Evolutionary conservation across 2,329 filamentous ascomycete genomes (phyloP).

Genomic region (Diaporthe sp.): DNA sequence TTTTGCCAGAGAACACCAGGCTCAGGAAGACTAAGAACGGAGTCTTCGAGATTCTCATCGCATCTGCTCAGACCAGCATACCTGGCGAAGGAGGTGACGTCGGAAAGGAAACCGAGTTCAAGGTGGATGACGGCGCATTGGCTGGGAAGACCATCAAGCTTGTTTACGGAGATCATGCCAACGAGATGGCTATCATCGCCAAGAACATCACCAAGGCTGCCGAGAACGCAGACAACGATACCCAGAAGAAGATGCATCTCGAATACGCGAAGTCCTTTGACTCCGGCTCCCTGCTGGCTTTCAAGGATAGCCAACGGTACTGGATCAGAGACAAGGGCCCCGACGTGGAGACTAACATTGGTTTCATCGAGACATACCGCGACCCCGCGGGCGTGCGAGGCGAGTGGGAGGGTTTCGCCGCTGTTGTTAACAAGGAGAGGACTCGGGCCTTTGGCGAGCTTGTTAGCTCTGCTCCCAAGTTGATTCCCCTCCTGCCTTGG

Average conservation of each 20-base stretch:
- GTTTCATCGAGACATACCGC: conserved; percentile 88
- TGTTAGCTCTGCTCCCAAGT: conserved; percentile 82
- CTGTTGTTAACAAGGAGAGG: conserved; percentile 89
- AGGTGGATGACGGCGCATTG: conserved; percentile 69
- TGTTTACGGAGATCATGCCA: conserved; percentile 80
- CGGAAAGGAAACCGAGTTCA: conserved; percentile 74
- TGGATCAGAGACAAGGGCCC: conserved; percentile 90
- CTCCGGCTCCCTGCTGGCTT: conserved; percentile 80
- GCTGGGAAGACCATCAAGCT: conserved; percentile 78
- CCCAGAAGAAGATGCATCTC: conserved; percentile 78
- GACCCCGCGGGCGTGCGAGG: conserved; percentile 85
- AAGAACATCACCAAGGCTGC: conserved; percentile 77
- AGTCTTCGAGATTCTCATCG: conserved; percentile 80
- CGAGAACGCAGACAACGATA: conserved; percentile 79
- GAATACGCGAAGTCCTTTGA: conserved; percentile 83
- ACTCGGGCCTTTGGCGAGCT: conserved; percentile 89
- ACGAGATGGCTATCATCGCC: conserved; percentile 79
- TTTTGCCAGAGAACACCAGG: conserved; percentile 83
- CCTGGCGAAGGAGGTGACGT: conserved; percentile 76
- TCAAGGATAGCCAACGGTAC: conserved; percentile 83
- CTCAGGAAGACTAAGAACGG: conserved; percentile 75
- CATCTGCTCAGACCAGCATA: conserved; percentile 73
- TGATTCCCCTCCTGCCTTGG: conserved; percentile 95
- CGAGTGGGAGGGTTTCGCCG: conserved; percentile 89
- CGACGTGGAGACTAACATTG: conserved; percentile 83